Conservation (phyloP, 176 grass and related monocot species). For the Ensete ventricosum region DNA sequence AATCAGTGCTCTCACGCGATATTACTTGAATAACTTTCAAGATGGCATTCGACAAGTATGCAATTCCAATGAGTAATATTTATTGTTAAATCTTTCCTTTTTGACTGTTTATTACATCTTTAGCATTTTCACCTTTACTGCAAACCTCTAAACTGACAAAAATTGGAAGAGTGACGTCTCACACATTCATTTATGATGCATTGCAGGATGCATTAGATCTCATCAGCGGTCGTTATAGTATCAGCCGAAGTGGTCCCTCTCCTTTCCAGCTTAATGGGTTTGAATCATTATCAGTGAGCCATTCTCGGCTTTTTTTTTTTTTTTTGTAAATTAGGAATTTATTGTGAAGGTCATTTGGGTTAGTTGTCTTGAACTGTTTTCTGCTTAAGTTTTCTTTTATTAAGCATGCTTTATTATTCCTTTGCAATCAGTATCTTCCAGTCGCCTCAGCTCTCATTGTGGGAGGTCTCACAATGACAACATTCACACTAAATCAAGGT, state of each 20-base stretch:
- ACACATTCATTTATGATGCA: conserved; percentile 18
- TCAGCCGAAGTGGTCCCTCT: conserved; percentile 50
- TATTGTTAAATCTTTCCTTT: too few relatives aligned
- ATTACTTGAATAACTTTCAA: conserved; percentile 99
- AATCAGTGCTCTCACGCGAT: conserved; percentile 81
- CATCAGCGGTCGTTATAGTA: conserved; percentile 64
- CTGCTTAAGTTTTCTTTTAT: not conserved
- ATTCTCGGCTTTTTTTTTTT: not conserved
- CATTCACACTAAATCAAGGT: conserved; percentile 91
- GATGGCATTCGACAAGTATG: conserved; percentile 81
- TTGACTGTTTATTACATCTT: not conserved
- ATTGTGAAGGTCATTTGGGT: not conserved
- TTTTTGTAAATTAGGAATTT: not conserved
- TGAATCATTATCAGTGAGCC: conserved; percentile 65
- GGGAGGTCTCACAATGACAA: conserved; percentile 77
- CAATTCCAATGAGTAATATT: conserved; percentile 15
- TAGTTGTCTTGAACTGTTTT: not conserved
- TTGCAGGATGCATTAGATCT: conserved; percentile 89
- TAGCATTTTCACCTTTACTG: not conserved
- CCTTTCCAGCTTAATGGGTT: conserved; percentile 59
- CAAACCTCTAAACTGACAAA: not conserved
- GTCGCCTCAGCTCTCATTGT: conserved; percentile 77
- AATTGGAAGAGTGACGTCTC: not conserved
- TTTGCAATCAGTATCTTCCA: conserved; percentile 63
- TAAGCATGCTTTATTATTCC: not conserved